Evolutionary conservation across 192 early-diverging fungal genomes (phyloP), one percentile per base, ranked within the genome.

Genomic region (Linderina pennispora): DNA sequence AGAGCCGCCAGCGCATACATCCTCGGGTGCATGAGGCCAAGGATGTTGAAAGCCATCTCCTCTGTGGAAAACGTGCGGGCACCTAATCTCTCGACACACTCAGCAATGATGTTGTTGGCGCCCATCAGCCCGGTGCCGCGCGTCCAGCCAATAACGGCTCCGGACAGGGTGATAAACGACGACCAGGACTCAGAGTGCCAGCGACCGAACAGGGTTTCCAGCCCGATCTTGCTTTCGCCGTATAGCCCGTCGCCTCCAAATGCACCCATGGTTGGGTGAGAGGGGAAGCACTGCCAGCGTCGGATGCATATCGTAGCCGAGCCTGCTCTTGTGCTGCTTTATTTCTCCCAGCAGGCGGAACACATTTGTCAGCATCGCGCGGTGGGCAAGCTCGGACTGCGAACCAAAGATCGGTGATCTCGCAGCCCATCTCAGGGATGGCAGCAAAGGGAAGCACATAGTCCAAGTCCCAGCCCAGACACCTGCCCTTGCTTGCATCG

Each of bases 11-110:
- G 69, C 47, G 86, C 82, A 43, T 80, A 82, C 48, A 97, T 86
- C 32, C 71, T 76, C 48, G 84, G 86, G 59, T 97, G 91, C 74
- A 93, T 80, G 17, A 97, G 83, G 75, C 86, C 89, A 22, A 97
- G 63, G 35, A 97, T 80, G 77, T 92, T 94, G 81, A 97, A 97
- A 13, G 90, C 89, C 90, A 94, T 97, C 73, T 97, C 94, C 62
- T 84, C 78, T 44, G 87, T 79, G 19, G 88, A 90, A 84, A 94
- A 97, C 23, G 94, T 97, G 58, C 91, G 83, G 21, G 89, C 85
- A 43, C 94, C 94, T 33, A 90, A 79, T 50, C 82, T 80, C 70
- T 97, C 94, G 35, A 97, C 81, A 43, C 92, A 91, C 62, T 90
- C 84, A 14, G 91, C 86, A 52, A 97, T 84, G 44, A 89, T 82